A percentile compares a stretch with the other conserved stretches of the same genome.
Evolutionary conservation across 768 basidiomycete species (phyloP).

Genomic region (Suillus bovinus): DNA sequence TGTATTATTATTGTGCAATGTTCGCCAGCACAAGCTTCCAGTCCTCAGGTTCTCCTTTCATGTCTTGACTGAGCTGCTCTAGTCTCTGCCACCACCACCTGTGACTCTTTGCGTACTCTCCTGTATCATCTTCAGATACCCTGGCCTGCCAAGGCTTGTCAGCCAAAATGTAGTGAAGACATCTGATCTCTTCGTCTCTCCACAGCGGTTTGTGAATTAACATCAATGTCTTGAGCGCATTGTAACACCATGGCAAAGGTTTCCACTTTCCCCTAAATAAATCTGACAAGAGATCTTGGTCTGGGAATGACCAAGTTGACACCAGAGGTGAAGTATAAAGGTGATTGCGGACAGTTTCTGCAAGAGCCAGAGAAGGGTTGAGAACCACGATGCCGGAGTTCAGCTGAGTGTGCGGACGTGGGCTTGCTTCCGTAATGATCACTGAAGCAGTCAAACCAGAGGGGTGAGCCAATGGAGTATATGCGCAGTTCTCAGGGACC

Average conservation of each 20-base stretch:
- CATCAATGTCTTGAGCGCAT: constrained; percentile 88
- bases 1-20: constrained; percentile 35
- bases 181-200: constrained; percentile 83
- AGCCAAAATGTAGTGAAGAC: constrained; percentile 82
- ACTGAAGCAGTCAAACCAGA: constrained; percentile 49
- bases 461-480: constrained; percentile 53
- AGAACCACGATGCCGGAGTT: constrained; percentile 92
- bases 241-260: constrained; percentile 85
- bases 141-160: constrained; percentile 86
- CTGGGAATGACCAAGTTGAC: constrained; percentile 70
- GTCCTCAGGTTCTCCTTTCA: constrained; percentile 48
- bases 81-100: constrained; percentile 84
- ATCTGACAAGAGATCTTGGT: constrained; percentile 88
- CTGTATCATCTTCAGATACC: constrained; percentile 38
- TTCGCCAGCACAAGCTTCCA: constrained; percentile 53
- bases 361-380: constrained; percentile 62
- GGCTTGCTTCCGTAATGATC: constrained; percentile 43
- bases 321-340: constrained; percentile 50
- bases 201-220: constrained; percentile 72
- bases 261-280: constrained; percentile 80
- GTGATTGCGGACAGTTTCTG: constrained; percentile 50
- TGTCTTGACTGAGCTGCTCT: constrained; percentile 39
- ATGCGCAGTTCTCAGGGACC: constrained; percentile 91
- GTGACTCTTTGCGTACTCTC: constrained; percentile 55
- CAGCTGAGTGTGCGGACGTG: constrained; percentile 78